A percentile compares a stretch with the other conserved stretches of the same genome.
These are phyloP conservation scores for Pyrenophora seminiperda DNA, from an alignment of 2,329 filamentous ascomycete species.

Conservation along the genomic window DNA sequence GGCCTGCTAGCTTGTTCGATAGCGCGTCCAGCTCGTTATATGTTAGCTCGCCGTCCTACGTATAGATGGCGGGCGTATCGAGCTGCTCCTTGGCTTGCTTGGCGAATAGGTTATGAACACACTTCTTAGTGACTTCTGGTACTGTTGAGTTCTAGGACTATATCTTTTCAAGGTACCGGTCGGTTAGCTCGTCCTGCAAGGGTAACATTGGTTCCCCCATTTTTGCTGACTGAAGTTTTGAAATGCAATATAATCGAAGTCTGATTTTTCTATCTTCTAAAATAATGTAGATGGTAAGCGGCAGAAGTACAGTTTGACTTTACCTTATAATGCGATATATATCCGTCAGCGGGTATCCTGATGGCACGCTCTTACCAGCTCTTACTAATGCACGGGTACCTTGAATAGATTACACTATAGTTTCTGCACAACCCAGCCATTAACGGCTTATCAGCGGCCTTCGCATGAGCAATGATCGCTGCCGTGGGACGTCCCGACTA, in stretches of 20 bases:
- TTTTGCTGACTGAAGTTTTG: not conserved
- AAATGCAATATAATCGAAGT: not conserved
- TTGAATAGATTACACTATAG: not conserved
- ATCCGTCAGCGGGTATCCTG: not conserved
- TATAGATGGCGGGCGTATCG: slow-evolving; percentile 23
- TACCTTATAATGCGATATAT: not conserved
- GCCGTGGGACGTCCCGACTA: not conserved
- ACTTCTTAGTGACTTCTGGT: not conserved
- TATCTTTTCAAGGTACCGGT: not conserved
- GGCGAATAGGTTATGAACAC: slow-evolving; percentile 23
- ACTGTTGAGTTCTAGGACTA: slow-evolving; percentile 3
- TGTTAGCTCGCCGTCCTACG: slow-evolving; percentile 14
- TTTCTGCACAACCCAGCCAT: not conserved
- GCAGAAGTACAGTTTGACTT: not conserved
- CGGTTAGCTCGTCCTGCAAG: not conserved
- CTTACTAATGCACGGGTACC: not conserved
- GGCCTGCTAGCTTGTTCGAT: slow-evolving; percentile 6
- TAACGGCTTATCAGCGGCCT: not conserved
- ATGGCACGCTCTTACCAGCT: not conserved
- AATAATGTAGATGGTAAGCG: slow-evolving; percentile 6
- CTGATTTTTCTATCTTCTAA: slow-evolving; percentile 11
- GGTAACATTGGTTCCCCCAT: not conserved
- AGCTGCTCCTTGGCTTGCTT: slow-evolving; percentile 10
- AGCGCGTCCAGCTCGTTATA: slow-evolving; percentile 2
- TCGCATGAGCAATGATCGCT: not conserved